Evolutionary conservation across 345 rosid genomes (phyloP).

Genomic region (Euclidium syriacum): DNA sequence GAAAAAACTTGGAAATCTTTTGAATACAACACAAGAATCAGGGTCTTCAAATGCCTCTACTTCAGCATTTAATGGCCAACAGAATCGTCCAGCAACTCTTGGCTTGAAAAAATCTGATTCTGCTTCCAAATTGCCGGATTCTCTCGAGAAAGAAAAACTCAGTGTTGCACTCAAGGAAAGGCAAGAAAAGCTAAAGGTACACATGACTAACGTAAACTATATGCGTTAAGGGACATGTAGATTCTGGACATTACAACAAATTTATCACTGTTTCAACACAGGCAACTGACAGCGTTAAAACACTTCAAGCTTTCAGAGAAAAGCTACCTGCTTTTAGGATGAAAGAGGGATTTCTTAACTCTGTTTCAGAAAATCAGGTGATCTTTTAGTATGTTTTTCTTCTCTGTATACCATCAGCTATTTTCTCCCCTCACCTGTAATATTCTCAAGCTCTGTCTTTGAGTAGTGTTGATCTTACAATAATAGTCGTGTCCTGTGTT

Average conservation of each 20-base stretch:
- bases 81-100: slow-evolving; percentile 27
- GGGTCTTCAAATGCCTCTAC: slow-evolving; percentile 36
- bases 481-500: slow-evolving; percentile 3
- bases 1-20: slow-evolving; percentile 73
- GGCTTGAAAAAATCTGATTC: slow-evolving; percentile 34
- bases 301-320: slow-evolving; percentile 68
- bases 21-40: slow-evolving; percentile 46
- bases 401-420: background rate
- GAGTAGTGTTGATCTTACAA: slow-evolving; percentile 7
- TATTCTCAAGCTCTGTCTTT: background rate
- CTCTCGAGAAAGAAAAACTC: slow-evolving; percentile 51
- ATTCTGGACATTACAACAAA: background rate
- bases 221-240: background rate
- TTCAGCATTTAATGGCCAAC: slow-evolving; percentile 33
- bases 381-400: background rate
- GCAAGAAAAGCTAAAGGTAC: slow-evolving; percentile 71
- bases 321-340: slow-evolving; percentile 86
- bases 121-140: slow-evolving; percentile 25
- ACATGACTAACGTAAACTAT: background rate
- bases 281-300: slow-evolving; percentile 50
- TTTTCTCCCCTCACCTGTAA: background rate
- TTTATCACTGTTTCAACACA: slow-evolving; percentile 29
- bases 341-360: slow-evolving; percentile 67
- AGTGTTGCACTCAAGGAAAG: slow-evolving; percentile 63
- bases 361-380: slow-evolving; percentile 84